phyloP scores from a whole-genome alignment of 768 basidiomycete genomes.

The Cyathus striatus region DNA sequence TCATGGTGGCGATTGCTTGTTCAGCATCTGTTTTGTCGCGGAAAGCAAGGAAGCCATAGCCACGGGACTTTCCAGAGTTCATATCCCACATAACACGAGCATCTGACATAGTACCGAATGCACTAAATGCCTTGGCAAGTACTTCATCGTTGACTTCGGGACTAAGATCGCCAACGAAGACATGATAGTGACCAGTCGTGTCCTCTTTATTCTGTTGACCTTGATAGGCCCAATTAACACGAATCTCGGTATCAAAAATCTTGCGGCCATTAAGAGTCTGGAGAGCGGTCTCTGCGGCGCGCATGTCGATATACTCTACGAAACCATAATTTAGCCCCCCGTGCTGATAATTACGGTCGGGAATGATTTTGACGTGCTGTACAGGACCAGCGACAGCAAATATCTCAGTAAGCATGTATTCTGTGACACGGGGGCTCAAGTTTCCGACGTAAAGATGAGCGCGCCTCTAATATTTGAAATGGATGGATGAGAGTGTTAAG shows the following conservation, averaged over 20 bases:
- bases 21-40: constrained; percentile 99
- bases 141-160: constrained; percentile 99
- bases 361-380: constrained; percentile 99
- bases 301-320: constrained; percentile 99
- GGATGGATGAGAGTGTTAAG: constrained; percentile 14
- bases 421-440: constrained; percentile 94
- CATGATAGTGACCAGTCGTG: constrained; percentile 94
- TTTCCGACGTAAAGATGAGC: constrained; percentile 99
- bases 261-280: constrained; percentile 98
- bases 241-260: constrained; percentile 99
- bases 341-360: constrained; percentile 98
- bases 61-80: constrained; percentile 98
- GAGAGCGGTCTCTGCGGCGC: constrained; percentile 97
- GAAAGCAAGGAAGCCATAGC: constrained; percentile 98
- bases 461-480: constrained; percentile 44
- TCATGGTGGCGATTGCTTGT: constrained; percentile 99
- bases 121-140: constrained; percentile 92
- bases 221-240: constrained; percentile 99
- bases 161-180: constrained; percentile 99
- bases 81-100: constrained; percentile 99
- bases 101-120: constrained; percentile 95
- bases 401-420: constrained; percentile 98
- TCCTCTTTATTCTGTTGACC: constrained; percentile 99
- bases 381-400: constrained; percentile 96
- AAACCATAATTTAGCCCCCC: constrained; percentile 99